Evolutionary conservation across 495 filamentous ascomycete genomes (phyloP).

Genomic region (Aspergillus steynii): DNA sequence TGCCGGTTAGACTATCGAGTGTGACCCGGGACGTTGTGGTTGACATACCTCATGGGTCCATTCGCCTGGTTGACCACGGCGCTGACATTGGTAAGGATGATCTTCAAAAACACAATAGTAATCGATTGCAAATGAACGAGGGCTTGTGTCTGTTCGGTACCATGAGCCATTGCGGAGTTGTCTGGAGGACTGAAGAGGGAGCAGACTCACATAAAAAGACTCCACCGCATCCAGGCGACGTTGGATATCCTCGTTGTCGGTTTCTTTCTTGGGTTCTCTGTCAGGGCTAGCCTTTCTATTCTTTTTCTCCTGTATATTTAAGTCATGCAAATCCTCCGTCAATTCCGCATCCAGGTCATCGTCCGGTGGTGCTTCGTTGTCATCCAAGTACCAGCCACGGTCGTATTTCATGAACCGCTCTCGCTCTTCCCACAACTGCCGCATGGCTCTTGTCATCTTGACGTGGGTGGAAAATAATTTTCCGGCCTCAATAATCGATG

Average conservation of each 20-base stretch:
- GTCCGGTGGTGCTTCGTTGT: slow-evolving; percentile 49
- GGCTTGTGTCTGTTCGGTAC: slow-evolving; percentile 57
- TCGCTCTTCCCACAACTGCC: slow-evolving; percentile 92
- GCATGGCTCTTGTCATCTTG: slow-evolving; percentile 84
- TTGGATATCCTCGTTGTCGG: slow-evolving; percentile 57
- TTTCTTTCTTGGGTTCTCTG: slow-evolving; percentile 51
- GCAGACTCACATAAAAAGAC: slow-evolving; percentile 73
- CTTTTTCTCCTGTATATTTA: slow-evolving; percentile 29
- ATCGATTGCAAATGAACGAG: slow-evolving; percentile 87
- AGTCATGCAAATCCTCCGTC: slow-evolving; percentile 26
- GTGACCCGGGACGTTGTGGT: background rate
- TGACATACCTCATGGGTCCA: slow-evolving; percentile 40
- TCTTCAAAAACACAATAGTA: slow-evolving; percentile 90
- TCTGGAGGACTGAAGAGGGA: slow-evolving; percentile 4
- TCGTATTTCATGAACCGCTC: slow-evolving; percentile 89
- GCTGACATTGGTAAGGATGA: slow-evolving; percentile 80
- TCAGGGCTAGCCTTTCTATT: slow-evolving; percentile 27
- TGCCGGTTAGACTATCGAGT: slow-evolving; percentile 12
- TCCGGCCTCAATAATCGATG: slow-evolving; percentile 93
- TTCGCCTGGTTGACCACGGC: slow-evolving; percentile 54
- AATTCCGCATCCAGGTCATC: slow-evolving; percentile 29
- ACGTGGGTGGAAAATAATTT: slow-evolving; percentile 86
- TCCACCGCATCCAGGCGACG: slow-evolving; percentile 73
- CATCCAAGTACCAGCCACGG: slow-evolving; percentile 75
- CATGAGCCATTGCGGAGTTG: slow-evolving; percentile 21